These are phyloP conservation scores for Oemleria cerasiformis DNA, from an alignment of 306 rosid genomes.

Conservation along the genomic window DNA sequence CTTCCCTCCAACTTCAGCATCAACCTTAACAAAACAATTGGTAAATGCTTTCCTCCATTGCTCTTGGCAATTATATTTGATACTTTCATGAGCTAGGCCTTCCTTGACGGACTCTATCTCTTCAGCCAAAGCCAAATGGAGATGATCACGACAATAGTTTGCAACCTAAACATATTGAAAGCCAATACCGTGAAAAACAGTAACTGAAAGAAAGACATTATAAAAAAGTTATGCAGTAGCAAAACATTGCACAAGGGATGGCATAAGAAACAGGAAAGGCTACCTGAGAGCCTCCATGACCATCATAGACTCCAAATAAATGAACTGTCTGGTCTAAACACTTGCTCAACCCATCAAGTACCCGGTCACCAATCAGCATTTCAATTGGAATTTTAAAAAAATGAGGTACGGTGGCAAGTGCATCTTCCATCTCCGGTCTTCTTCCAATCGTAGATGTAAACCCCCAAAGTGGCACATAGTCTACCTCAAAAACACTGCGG, in stretches of 20 bases:
- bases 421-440: constrained; percentile 97
- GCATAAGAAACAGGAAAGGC: not conserved
- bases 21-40: constrained; percentile 73
- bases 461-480: constrained; percentile 82
- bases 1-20: constrained; percentile 79
- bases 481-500: constrained; percentile 85
- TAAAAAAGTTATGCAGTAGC: not conserved
- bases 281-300: constrained; percentile 94
- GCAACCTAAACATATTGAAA: constrained; percentile 60
- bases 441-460: constrained; percentile 64
- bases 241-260: not conserved
- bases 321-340: constrained; percentile 56
- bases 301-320: constrained; percentile 89
- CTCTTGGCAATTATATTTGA: constrained; percentile 55
- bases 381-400: constrained; percentile 65
- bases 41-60: constrained; percentile 72
- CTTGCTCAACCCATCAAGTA: constrained; percentile 54
- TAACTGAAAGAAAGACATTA: not conserved
- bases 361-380: constrained; percentile 63
- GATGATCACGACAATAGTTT: constrained; percentile 67
- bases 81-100: constrained; percentile 40
- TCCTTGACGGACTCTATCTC: constrained; percentile 59
- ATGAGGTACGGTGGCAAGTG: constrained; percentile 54
- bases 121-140: constrained; percentile 79
- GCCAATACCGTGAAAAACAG: constrained; percentile 17